A percentile compares a stretch with the other conserved stretches of the same genome.
Conservation (phyloP, 164 flowering plant genomes). For the Nelumbo lutea region DNA sequence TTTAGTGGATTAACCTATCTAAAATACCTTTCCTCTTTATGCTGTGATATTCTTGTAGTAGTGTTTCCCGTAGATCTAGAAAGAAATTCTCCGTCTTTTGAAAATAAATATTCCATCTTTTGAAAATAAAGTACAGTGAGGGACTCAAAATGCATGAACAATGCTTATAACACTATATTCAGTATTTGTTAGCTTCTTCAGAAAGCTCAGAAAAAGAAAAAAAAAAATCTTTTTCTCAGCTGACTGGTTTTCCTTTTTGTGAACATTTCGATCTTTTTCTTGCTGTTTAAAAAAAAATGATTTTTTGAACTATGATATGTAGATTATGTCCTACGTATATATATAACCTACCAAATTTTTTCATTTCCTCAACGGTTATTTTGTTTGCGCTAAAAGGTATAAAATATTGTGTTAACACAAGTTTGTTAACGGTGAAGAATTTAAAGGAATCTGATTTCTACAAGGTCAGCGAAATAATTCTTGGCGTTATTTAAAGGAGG, state of each 20-base stretch:
- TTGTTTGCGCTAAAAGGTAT: neutral
- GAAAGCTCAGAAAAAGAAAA: too few relatives aligned
- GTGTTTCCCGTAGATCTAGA: neutral
- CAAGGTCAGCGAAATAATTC: too few relatives aligned
- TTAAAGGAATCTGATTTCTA: neutral
- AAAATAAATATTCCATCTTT: neutral
- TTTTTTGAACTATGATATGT: neutral
- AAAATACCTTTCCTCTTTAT: neutral
- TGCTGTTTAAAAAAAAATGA: neutral
- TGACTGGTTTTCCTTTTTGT: neutral
- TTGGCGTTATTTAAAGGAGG: too few relatives aligned
- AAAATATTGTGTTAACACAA: neutral
- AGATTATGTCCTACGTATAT: neutral
- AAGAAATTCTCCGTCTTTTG: neutral
- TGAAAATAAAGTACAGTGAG: neutral
- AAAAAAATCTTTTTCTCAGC: neutral
- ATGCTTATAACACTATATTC: neutral
- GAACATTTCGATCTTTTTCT: neutral
- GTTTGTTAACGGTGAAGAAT: neutral
- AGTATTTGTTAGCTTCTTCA: too few relatives aligned
- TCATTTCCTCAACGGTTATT: neutral
- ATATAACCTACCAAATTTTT: slow-evolving; percentile 1
- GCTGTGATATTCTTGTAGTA: neutral
- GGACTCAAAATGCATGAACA: neutral
- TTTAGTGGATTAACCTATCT: neutral